Conservation (phyloP, 2,329 filamentous ascomycete genomes). For the Phyllachora maydis region DNA sequence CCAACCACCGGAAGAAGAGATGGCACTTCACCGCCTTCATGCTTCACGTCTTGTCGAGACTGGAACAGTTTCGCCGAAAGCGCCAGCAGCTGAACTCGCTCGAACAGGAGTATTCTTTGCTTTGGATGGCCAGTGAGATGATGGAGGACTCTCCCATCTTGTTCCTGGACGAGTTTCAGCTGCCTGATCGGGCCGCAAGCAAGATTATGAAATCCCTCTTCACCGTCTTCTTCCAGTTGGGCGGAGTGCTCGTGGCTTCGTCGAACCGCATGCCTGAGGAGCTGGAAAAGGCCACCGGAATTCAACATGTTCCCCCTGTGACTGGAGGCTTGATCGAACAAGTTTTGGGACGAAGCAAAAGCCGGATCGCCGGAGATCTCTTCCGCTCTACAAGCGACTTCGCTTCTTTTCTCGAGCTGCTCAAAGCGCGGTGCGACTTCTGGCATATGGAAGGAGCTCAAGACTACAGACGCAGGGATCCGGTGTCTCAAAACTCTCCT, state of each 20-base stretch:
- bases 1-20: conserved; percentile 48
- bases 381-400: conserved; percentile 50
- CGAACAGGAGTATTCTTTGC: conserved; percentile 39
- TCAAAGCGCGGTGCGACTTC: conserved; percentile 61
- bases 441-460: conserved; percentile 64
- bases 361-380: conserved; percentile 20
- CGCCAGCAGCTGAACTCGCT: too few relatives aligned
- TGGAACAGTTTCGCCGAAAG: conserved; percentile 39
- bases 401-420: conserved; percentile 51
- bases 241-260: conserved; percentile 60
- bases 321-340: conserved; percentile 27
- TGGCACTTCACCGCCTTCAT: conserved; percentile 83
- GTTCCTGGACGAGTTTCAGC: conserved; percentile 68
- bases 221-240: conserved; percentile 62
- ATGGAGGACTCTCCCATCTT: conserved; percentile 55
- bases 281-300: conserved; percentile 51
- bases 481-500: neutral
- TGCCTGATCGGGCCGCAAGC: conserved; percentile 56
- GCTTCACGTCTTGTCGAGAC: conserved; percentile 52
- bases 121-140: conserved; percentile 58
- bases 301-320: conserved; percentile 40
- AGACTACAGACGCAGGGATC: conserved; percentile 50
- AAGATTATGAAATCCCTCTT: conserved; percentile 67
- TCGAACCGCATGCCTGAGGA: conserved; percentile 75
- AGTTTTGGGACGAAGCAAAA: conserved; percentile 21